These are phyloP conservation scores for Myriosclerotinia scirpicola DNA, from an alignment of 2,329 filamentous ascomycete species.

Conservation along the genomic window DNA sequence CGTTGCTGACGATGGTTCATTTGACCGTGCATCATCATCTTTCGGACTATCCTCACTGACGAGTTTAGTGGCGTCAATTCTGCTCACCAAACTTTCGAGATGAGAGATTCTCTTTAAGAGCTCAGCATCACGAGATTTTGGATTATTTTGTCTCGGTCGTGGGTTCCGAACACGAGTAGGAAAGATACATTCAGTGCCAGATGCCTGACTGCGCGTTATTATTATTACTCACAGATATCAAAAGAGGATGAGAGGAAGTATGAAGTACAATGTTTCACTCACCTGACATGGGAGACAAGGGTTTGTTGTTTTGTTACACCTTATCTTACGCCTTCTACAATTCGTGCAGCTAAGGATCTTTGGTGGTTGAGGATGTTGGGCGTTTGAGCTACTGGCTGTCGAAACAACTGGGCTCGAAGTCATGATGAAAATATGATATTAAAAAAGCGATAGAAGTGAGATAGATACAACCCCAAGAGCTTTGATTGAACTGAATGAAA, in stretches of 20 bases:
- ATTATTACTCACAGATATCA: not conserved
- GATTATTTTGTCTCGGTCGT: constrained; percentile 10
- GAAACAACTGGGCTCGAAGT: constrained; percentile 1
- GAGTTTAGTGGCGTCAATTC: constrained; percentile 21
- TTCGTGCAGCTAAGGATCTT: constrained; percentile 25
- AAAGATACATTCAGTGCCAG: constrained; percentile 21
- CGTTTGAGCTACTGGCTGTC: not conserved
- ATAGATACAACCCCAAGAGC: not conserved
- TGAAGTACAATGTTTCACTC: not conserved
- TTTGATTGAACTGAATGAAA: no score
- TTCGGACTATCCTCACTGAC: not conserved
- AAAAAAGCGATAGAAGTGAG: not conserved
- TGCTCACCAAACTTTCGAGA: constrained; percentile 24
- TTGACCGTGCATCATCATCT: constrained; percentile 10
- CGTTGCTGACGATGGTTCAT: constrained; percentile 10
- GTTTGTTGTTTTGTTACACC: constrained; percentile 23
- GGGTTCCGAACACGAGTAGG: constrained; percentile 20
- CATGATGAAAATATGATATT: constrained; percentile 6
- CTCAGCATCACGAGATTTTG: constrained; percentile 24
- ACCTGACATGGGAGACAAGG: constrained; percentile 25
- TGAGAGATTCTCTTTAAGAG: constrained; percentile 25
- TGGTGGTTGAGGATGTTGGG: not conserved
- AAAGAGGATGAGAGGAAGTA: not conserved
- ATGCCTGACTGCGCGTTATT: constrained; percentile 5
- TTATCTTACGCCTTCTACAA: constrained; percentile 24